Evolutionary conservation across 192 early-diverging fungal genomes (phyloP).

Genomic region (Entomortierella beljakovae): DNA sequence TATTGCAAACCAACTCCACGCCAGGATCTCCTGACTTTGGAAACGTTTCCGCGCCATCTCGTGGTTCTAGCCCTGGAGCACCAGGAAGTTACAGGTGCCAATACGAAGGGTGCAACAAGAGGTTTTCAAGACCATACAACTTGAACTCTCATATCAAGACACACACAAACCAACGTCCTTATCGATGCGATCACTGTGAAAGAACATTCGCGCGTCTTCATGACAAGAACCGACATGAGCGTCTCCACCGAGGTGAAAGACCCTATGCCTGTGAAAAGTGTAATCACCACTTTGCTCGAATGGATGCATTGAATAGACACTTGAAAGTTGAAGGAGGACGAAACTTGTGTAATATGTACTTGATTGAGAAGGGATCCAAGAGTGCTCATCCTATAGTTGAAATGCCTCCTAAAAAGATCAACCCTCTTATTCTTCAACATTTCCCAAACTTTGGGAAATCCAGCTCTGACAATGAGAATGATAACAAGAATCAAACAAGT

Average conservation of each 20-base stretch:
- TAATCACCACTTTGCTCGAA: constrained; percentile 83
- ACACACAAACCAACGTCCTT: constrained; percentile 82
- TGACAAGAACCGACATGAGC: constrained; percentile 90
- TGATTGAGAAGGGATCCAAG: constrained; percentile 44
- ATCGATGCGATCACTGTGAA: constrained; percentile 79
- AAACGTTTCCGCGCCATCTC: not conserved
- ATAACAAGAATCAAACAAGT: not conserved
- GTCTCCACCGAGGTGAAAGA: constrained; percentile 81
- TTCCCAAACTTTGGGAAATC: constrained; percentile 36
- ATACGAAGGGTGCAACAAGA: constrained; percentile 73
- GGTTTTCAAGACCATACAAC: constrained; percentile 82
- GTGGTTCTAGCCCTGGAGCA: not conserved
- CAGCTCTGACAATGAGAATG: constrained; percentile 13
- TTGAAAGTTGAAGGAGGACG: constrained; percentile 56
- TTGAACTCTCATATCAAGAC: constrained; percentile 81
- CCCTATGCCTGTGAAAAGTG: constrained; percentile 81
- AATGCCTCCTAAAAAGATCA: constrained; percentile 48
- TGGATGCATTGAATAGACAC: constrained; percentile 85
- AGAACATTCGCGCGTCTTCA: constrained; percentile 89
- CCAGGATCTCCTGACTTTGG: not conserved
- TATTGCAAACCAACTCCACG: not conserved
- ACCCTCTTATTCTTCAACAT: constrained; percentile 37
- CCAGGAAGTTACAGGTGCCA: constrained; percentile 59
- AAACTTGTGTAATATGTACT: constrained; percentile 45
- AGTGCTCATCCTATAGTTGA: constrained; percentile 42